Base-by-base conservation (phyloP, 2,329 filamentous ascomycete genomes). In the Coniochaeta pulveracea region DNA sequence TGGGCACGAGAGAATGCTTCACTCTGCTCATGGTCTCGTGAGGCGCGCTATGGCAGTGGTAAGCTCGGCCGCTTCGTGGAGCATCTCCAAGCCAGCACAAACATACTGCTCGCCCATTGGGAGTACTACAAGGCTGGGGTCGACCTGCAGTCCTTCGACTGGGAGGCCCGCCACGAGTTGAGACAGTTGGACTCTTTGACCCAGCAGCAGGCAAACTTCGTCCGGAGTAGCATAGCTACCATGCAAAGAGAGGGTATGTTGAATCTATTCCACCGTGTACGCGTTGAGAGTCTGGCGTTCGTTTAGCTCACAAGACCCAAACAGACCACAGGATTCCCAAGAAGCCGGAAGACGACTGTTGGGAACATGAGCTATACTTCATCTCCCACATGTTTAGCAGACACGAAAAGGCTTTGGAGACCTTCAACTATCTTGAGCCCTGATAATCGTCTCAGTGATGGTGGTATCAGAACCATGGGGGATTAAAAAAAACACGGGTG, bases 31-130 rank as follows among this genome's bases (percentile, higher is more conserved):
- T 38, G 40, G 41, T 16, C 40, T 40, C 2, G 39, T n/a, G 47
- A 48, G 25, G 41, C 44, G 8, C 33, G 31, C 16, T 16, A 34
- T 16, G 9, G 10, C 15, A 9, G 21, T 26, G 4, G 9, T 59
- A 54, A 37, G 38, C 52, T 65, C 6, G 52, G 53, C 0, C 11
- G 26, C 1, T 64, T 62, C 34, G 58, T 68, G 11, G 53, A 60
- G 22, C 47, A 57, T 5, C 49, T 69, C 2, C 66, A 70, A 11
- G 49, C 57, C 10, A 55, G 63, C 4, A 63, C 59, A 18, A 65
- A 61, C 32, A 58, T 58, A 33, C 48, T 69, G 18, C 57, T 71
- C 2, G 48, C 51, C 9, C 53, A 67, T 34, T 71, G 67, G 67
- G 62, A 66, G 31, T 70, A 69, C 41, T 70, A 60, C 46, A 63